phyloP scores from a whole-genome alignment of 2,329 filamentous ascomycete species.

The Aureobasidium mangrovei region DNA sequence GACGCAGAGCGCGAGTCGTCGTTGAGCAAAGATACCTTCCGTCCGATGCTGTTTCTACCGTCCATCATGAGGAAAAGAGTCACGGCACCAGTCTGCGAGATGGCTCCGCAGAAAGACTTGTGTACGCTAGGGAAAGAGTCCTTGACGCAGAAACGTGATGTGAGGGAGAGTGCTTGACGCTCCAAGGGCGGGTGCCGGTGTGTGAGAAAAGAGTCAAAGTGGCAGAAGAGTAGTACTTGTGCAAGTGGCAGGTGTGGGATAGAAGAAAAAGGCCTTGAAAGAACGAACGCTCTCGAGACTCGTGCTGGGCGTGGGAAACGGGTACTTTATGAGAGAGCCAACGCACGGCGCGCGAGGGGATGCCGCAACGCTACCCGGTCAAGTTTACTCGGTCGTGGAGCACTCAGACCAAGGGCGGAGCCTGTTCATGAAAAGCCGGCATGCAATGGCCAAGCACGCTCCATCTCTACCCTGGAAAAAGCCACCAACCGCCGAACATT shows the following conservation, averaged over 20 bases:
- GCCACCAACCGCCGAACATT: slow-evolving; percentile 9
- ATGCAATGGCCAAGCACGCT: not conserved
- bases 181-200: not conserved
- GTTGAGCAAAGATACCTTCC: slow-evolving; percentile 44
- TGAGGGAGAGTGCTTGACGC: not conserved
- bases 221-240: not conserved
- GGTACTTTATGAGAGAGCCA: slow-evolving; percentile 9
- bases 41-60: slow-evolving; percentile 42
- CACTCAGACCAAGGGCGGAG: slow-evolving; percentile 4
- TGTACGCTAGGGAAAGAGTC: too few relatives aligned
- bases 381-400: slow-evolving; percentile 7
- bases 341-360: slow-evolving; percentile 11
- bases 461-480: slow-evolving; percentile 8
- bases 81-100: slow-evolving; percentile 2
- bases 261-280: not conserved
- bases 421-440: slow-evolving; percentile 10
- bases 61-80: slow-evolving; percentile 36
- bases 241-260: not conserved
- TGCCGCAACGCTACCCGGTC: slow-evolving; percentile 10
- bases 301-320: not conserved
- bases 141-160: too few relatives aligned
- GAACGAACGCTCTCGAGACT: not conserved
- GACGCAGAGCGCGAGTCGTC: slow-evolving; percentile 26
- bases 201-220: not conserved
- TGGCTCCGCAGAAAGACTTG: not conserved